Conservation (phyloP, 2,329 filamentous ascomycete species). For the Metarhizium humberi region DNA sequence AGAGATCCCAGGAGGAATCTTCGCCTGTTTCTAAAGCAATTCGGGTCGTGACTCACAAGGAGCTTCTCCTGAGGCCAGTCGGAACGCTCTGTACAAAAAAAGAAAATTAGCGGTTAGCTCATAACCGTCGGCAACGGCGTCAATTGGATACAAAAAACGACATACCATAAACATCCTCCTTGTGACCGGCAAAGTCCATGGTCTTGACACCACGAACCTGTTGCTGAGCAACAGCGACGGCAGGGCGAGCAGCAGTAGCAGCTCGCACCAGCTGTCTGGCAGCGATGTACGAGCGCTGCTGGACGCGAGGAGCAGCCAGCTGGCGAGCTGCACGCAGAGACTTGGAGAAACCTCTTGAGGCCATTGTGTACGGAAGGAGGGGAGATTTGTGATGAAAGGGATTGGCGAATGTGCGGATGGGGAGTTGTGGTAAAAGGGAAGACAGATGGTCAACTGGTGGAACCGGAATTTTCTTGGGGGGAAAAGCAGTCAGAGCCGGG, state of each 20-base stretch:
- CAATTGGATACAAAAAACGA: background rate
- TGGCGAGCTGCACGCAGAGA: conserved; percentile 53
- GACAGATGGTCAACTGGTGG: conserved; percentile 9
- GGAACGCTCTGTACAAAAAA: conserved; percentile 63
- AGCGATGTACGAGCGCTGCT: conserved; percentile 55
- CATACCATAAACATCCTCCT: conserved; percentile 90
- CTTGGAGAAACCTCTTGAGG: conserved; percentile 65
- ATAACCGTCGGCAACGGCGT: conserved; percentile 4
- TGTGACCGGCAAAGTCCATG: conserved; percentile 93
- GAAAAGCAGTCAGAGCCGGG: conserved; percentile 1
- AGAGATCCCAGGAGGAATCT: background rate
- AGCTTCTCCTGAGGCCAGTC: conserved; percentile 99
- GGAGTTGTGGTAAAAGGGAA: conserved; percentile 8
- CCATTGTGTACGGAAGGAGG: conserved; percentile 47
- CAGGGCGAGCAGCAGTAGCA: conserved; percentile 36
- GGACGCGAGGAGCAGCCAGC: conserved; percentile 48
- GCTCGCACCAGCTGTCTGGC: conserved; percentile 47
- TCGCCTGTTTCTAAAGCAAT: background rate
- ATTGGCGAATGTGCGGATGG: conserved; percentile 18
- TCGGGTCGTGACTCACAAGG: conserved; percentile 52
- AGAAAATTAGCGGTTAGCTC: conserved; percentile 4
- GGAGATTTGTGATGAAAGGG: conserved; percentile 9
- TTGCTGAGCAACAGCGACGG: conserved; percentile 47
- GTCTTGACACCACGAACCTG: conserved; percentile 91
- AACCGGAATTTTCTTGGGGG: conserved; percentile 5